A percentile compares a stretch with the other conserved stretches of the same genome.
Conservation (phyloP, 179 eudicot species). For the Gypsophila paniculata region DNA sequence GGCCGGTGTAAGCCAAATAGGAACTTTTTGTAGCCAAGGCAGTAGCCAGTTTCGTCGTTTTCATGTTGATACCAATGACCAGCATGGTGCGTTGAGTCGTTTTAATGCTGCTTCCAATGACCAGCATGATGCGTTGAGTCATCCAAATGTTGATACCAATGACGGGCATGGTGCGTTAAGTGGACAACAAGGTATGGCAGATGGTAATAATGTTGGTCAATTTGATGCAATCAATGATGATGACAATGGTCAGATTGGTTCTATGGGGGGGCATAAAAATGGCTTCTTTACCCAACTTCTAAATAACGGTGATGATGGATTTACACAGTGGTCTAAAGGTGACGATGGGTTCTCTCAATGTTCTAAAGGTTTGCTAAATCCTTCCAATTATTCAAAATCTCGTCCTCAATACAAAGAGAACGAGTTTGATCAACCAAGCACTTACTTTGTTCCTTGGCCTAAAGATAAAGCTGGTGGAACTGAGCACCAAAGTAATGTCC, state of each 20-base stretch:
- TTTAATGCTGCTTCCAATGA: too few species aligned
- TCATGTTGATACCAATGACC: too few species aligned
- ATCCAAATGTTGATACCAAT: too few species aligned
- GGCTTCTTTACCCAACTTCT: constrained; percentile 1
- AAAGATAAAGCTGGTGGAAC: background rate
- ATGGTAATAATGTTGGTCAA: background rate
- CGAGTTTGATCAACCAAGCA: background rate
- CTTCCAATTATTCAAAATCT: background rate
- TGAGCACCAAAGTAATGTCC: background rate
- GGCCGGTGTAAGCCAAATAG: background rate
- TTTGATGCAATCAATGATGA: background rate
- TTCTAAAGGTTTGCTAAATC: background rate
- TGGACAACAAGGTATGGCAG: background rate
- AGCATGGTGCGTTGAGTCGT: too few species aligned
- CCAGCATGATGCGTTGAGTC: too few species aligned
- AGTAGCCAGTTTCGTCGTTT: too few species aligned
- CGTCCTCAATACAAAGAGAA: background rate
- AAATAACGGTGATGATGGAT: background rate
- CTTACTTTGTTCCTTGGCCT: background rate
- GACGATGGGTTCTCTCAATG: background rate
- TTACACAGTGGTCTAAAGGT: background rate
- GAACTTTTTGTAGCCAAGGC: too few species aligned
- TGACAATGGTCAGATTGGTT: background rate
- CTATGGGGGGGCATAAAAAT: background rate
- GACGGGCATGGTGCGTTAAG: background rate